Evolutionary conservation across 2,329 filamentous ascomycete species (phyloP).

Genomic region (Talaromyces amestolkiae): DNA sequence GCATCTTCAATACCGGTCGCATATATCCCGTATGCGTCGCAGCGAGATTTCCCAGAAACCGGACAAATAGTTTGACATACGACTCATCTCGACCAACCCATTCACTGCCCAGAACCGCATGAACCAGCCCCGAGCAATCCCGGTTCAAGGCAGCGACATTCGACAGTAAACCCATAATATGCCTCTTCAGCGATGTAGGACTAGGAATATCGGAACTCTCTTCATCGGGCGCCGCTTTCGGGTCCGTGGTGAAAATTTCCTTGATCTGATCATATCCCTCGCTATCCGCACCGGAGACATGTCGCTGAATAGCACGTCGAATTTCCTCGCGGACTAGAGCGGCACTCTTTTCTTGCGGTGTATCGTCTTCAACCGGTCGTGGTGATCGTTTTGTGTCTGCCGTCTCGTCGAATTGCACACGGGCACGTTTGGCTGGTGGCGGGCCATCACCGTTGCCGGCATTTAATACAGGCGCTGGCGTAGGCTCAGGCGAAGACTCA

Average conservation of each 20-base stretch:
- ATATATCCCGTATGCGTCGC: constrained; percentile 81
- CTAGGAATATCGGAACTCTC: constrained; percentile 48
- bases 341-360: constrained; percentile 52
- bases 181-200: constrained; percentile 54
- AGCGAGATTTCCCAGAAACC: constrained; percentile 63
- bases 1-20: constrained; percentile 69
- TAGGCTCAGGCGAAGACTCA: constrained; percentile 35
- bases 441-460: constrained; percentile 24
- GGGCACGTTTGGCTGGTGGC: constrained; percentile 41
- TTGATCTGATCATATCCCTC: constrained; percentile 57
- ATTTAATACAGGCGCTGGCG: constrained; percentile 33
- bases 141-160: constrained; percentile 56
- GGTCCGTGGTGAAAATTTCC: constrained; percentile 51
- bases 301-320: constrained; percentile 55
- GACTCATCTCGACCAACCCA: constrained; percentile 62
- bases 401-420: constrained; percentile 45
- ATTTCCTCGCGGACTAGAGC: constrained; percentile 62
- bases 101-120: constrained; percentile 56
- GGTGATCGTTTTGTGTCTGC: constrained; percentile 30
- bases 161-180: constrained; percentile 58
- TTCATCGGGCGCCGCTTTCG: constrained; percentile 40
- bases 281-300: constrained; percentile 52
- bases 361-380: constrained; percentile 37
- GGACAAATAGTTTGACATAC: constrained; percentile 57
- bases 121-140: constrained; percentile 57